A percentile compares a stretch with the other conserved stretches of the same genome.
Conservation (phyloP, 495 filamentous ascomycete genomes). For the Daldinia bambusicola region DNA sequence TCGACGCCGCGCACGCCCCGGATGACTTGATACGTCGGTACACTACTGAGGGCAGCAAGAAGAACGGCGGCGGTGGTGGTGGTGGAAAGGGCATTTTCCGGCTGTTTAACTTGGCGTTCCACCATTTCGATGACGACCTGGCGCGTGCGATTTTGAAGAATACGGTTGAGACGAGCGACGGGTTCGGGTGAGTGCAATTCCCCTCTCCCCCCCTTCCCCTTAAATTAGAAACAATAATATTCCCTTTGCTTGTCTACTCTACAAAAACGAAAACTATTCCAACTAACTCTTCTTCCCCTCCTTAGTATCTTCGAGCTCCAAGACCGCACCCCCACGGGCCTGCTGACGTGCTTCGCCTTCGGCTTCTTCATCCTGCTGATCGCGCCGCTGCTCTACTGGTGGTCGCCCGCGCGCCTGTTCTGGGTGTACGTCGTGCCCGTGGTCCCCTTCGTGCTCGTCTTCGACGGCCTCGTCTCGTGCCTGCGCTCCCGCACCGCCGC, state of each 20-base stretch:
- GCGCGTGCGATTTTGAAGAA: constrained; percentile 68
- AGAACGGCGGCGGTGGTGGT: constrained; percentile 50
- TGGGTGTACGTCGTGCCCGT: constrained; percentile 73
- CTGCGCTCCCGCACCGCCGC: constrained; percentile 71
- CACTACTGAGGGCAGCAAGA: constrained; percentile 10
- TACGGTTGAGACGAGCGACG: constrained; percentile 69
- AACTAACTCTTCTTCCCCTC: not conserved
- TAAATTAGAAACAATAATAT: not conserved
- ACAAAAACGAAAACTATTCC: not conserved
- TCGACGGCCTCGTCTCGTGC: constrained; percentile 73
- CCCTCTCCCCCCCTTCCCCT: too few species aligned
- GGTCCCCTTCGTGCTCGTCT: constrained; percentile 70
- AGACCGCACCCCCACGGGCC: constrained; percentile 62
- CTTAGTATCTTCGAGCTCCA: constrained; percentile 78
- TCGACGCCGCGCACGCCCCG: constrained; percentile 70
- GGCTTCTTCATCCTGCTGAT: constrained; percentile 63
- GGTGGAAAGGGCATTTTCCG: constrained; percentile 66
- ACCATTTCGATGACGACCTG: constrained; percentile 75
- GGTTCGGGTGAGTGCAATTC: constrained; percentile 63
- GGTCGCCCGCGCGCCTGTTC: constrained; percentile 65
- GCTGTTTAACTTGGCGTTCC: constrained; percentile 78
- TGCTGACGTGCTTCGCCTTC: constrained; percentile 65
- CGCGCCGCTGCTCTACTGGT: constrained; percentile 65
- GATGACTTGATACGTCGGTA: constrained; percentile 52
- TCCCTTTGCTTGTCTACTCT: not conserved